phyloP scores from a whole-genome alignment of 495 filamentous ascomycete species.

The Gamarada debralockiae region DNA sequence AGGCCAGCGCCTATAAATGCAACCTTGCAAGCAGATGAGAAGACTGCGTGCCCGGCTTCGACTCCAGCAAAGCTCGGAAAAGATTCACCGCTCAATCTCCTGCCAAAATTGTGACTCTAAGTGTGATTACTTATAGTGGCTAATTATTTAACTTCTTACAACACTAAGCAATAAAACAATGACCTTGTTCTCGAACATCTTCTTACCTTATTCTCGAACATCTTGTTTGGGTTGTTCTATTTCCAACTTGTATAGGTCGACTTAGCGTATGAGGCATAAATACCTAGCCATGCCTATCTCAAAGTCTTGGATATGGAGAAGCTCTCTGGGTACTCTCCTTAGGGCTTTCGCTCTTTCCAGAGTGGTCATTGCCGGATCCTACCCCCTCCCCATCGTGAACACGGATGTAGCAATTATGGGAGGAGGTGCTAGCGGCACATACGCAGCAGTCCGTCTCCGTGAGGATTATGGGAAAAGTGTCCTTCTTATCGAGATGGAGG shows the following conservation, averaged over 20 bases:
- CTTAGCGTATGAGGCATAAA: slow-evolving; percentile 9
- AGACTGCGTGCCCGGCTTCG: slow-evolving; percentile 11
- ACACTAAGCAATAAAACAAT: slow-evolving; percentile 5
- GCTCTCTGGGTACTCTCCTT: slow-evolving; percentile 10
- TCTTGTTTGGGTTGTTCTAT: slow-evolving; percentile 10
- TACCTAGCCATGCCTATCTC: slow-evolving; percentile 10
- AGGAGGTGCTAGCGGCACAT: slow-evolving; percentile 43
- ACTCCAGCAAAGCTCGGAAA: slow-evolving; percentile 9
- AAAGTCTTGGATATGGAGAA: slow-evolving; percentile 15
- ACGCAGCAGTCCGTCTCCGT: slow-evolving; percentile 41
- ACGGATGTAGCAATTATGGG: slow-evolving; percentile 38
- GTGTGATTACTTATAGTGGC: slow-evolving; percentile 12
- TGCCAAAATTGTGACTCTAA: slow-evolving; percentile 6
- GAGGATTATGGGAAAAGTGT: slow-evolving; percentile 36
- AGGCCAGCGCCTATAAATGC: slow-evolving; percentile 8
- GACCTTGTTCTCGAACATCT: slow-evolving; percentile 10
- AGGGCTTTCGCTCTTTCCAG: slow-evolving; percentile 9
- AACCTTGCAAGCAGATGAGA: slow-evolving; percentile 12
- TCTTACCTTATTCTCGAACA: slow-evolving; percentile 10
- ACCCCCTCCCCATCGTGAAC: slow-evolving; percentile 13
- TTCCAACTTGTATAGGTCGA: slow-evolving; percentile 9
- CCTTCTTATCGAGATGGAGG: slow-evolving; percentile 38
- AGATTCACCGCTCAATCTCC: slow-evolving; percentile 9
- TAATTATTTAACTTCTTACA: slow-evolving; percentile 6
- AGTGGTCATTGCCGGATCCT: slow-evolving; percentile 8